phyloP scores from a whole-genome alignment of 805 yeast genomes.

The Saccharomycopsis babjevae region DNA sequence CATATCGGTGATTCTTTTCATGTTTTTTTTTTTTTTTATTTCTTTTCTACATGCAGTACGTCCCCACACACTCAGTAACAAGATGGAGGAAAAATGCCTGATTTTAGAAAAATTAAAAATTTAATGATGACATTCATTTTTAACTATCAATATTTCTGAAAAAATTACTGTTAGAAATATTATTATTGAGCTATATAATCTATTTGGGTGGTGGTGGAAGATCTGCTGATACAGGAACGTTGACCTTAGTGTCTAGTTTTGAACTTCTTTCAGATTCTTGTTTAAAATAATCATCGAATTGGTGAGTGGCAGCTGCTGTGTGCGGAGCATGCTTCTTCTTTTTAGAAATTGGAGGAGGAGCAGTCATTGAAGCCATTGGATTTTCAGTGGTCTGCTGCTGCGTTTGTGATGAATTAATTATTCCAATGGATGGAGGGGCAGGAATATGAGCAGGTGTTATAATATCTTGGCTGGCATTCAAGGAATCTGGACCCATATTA shows the following conservation, averaged over 20 bases:
- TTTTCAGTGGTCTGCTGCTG: not conserved
- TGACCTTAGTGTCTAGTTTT: conserved; percentile 27
- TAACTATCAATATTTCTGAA: not conserved
- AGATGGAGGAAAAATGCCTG: not conserved
- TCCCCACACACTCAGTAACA: not conserved
- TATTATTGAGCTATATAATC: not conserved
- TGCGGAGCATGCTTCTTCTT: conserved; percentile 19
- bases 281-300: conserved; percentile 30
- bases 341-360: conserved; percentile 22
- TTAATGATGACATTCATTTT: not conserved
- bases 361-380: conserved; percentile 1
- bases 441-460: conserved; percentile 10
- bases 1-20: not conserved
- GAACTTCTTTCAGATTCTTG: conserved; percentile 34
- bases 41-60: not conserved
- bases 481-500: conserved; percentile 6
- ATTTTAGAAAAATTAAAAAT: not conserved
- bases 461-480: conserved; percentile 10
- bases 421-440: conserved; percentile 3
- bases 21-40: not conserved
- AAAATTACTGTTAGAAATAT: not conserved
- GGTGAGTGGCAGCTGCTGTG: conserved; percentile 21
- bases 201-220: conserved; percentile 31
- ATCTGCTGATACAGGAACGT: conserved; percentile 17
- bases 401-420: not conserved